phyloP scores from a whole-genome alignment of 2,329 filamentous ascomycete genomes.

The Colletotrichum destructivum region DNA sequence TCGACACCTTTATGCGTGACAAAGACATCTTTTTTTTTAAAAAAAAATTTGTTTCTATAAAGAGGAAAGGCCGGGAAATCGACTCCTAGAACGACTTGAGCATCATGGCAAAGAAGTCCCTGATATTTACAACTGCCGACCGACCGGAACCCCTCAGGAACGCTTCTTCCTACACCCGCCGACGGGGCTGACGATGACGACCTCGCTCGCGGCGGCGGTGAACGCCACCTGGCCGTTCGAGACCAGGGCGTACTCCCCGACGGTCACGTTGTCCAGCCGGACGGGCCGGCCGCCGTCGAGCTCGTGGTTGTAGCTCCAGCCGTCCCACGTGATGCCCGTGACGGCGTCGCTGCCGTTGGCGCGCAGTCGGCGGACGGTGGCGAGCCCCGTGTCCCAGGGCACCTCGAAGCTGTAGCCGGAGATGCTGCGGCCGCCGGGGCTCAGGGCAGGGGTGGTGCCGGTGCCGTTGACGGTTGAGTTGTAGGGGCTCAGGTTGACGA shows the following conservation, averaged over 20 bases:
- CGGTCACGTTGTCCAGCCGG: constrained; percentile 68
- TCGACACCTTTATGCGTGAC: too few species aligned
- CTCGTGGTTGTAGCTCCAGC: constrained; percentile 74
- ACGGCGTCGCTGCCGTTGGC: constrained; percentile 77
- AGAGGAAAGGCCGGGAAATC: too few species aligned
- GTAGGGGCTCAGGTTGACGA: constrained; percentile 72
- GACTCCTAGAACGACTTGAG: too few species aligned
- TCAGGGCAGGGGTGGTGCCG: constrained; percentile 45
- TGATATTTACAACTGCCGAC: background rate
- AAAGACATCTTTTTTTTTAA: too few species aligned
- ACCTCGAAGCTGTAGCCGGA: constrained; percentile 61
- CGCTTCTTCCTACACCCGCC: background rate
- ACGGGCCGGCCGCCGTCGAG: constrained; percentile 68
- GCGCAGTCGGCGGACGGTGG: constrained; percentile 63
- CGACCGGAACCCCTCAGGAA: background rate
- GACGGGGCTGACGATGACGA: constrained; percentile 51
- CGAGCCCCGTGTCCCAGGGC: constrained; percentile 45
- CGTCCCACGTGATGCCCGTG: constrained; percentile 73
- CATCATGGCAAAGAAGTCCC: too few species aligned
- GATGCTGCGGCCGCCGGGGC: constrained; percentile 48
- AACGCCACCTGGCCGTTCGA: constrained; percentile 55
- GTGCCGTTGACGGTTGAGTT: constrained; percentile 69
- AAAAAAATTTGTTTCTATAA: too few species aligned
- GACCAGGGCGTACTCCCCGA: constrained; percentile 59
- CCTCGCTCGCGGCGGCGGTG: constrained; percentile 61